These are phyloP conservation scores for Acacia crassicarpa DNA, from an alignment of 306 rosid genomes.

Conservation along the genomic window DNA sequence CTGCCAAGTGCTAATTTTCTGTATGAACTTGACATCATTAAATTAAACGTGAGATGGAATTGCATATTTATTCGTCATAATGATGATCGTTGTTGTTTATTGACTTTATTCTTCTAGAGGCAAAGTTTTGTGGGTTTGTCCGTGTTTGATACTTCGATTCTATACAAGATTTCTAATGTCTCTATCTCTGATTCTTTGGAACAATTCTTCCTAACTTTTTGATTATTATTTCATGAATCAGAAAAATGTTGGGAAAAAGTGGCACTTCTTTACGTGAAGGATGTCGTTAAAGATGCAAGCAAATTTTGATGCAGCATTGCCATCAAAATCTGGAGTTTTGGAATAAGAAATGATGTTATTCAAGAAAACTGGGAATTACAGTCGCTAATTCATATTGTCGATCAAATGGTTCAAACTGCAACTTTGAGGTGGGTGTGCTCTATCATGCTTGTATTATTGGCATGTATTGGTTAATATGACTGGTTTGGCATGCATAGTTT, in stretches of 20 bases:
- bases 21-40: background rate
- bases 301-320: background rate
- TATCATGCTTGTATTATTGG: background rate
- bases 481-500: background rate
- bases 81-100: background rate
- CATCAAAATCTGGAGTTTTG: background rate
- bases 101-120: conserved; percentile 15
- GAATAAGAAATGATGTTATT: background rate
- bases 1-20: background rate
- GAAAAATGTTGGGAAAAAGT: background rate
- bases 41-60: background rate
- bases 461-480: background rate
- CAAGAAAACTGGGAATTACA: background rate
- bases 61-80: background rate
- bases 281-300: background rate
- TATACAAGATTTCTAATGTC: background rate
- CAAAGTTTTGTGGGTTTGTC: conserved; percentile 11
- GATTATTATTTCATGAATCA: background rate
- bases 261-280: background rate
- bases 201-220: conserved; percentile 23
- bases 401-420: background rate
- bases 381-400: background rate
- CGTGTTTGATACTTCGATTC: conserved; percentile 14
- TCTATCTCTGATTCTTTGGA: background rate
- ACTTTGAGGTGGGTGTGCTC: background rate